A percentile compares a stretch with the other conserved stretches of the same genome.
These are phyloP conservation scores for Boletus reticuloceps DNA, from an alignment of 768 basidiomycete genomes.

Conservation along the genomic window DNA sequence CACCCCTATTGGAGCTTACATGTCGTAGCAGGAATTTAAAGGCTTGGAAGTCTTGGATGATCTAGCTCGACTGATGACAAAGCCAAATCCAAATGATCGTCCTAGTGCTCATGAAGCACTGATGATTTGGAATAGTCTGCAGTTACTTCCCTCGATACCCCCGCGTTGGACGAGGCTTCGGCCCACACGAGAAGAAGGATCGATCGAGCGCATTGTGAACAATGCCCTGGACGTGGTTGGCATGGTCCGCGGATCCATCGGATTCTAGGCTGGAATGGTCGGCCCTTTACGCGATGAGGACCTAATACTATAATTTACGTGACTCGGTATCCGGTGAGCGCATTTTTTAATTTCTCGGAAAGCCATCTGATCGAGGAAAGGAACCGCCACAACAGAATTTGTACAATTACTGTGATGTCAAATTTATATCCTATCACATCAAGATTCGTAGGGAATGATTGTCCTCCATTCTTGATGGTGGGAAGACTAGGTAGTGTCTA, in stretches of 20 bases:
- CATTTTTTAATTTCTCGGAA: no score
- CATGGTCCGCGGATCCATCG: conserved; percentile 8
- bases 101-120: neutral
- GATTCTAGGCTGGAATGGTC: neutral
- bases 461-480: no score
- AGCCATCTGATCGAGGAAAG: no score
- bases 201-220: conserved; percentile 13
- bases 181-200: conserved; percentile 2
- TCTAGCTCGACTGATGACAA: conserved; percentile 3
- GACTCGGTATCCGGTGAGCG: no score
- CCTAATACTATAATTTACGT: no score
- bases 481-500: no score
- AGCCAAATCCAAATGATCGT: conserved; percentile 3
- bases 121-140: conserved; percentile 8
- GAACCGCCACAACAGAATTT: no score
- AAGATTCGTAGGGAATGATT: no score
- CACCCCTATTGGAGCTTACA: no score
- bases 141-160: neutral
- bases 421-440: no score
- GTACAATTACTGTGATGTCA: no score
- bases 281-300: no score
- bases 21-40: conserved; percentile 15
- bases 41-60: neutral
- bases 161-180: conserved; percentile 12
- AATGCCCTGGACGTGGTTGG: conserved; percentile 11